A percentile compares a stretch with the other conserved stretches of the same genome.
Evolutionary conservation across 2,329 filamentous ascomycete genomes (phyloP).

Genomic region (Bipolaris oryzae): DNA sequence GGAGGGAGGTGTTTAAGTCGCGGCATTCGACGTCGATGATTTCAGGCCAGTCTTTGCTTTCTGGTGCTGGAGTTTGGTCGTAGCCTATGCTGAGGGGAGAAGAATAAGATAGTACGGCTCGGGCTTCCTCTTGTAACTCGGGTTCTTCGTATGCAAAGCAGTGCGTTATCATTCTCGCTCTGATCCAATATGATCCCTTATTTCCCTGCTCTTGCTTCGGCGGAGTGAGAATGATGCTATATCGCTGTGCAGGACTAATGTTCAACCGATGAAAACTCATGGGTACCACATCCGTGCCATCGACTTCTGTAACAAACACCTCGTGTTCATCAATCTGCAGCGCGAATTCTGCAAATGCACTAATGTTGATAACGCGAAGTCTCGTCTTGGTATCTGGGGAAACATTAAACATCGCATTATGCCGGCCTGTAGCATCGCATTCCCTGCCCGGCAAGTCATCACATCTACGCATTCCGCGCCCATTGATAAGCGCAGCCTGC

Average conservation of each 20-base stretch:
- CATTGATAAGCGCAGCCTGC: constrained; percentile 53
- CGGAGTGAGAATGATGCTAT: constrained; percentile 67
- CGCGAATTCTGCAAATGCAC: constrained; percentile 51
- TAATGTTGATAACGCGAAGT: constrained; percentile 67
- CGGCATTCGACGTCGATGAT: constrained; percentile 57
- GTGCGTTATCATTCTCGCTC: constrained; percentile 65
- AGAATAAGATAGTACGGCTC: constrained; percentile 58
- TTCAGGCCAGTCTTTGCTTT: constrained; percentile 59
- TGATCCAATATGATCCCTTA: constrained; percentile 50
- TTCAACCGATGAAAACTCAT: constrained; percentile 56
- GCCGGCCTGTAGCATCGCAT: constrained; percentile 43
- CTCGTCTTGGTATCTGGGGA: constrained; percentile 66
- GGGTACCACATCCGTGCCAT: constrained; percentile 59
- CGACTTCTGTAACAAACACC: constrained; percentile 48
- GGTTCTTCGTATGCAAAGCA: constrained; percentile 63
- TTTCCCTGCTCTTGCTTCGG: constrained; percentile 41
- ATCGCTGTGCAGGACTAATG: constrained; percentile 71
- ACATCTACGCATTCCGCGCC: constrained; percentile 48
- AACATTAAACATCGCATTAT: constrained; percentile 42
- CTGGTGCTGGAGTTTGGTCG: constrained; percentile 26
- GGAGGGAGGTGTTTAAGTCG: constrained; percentile 57
- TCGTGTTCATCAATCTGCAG: constrained; percentile 53
- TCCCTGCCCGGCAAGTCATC: constrained; percentile 42
- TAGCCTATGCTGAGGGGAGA: neutral
- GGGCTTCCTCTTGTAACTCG: constrained; percentile 55